Conservation (phyloP, 805 yeast genomes). For the Wickerhamiella alocasiicola region DNA sequence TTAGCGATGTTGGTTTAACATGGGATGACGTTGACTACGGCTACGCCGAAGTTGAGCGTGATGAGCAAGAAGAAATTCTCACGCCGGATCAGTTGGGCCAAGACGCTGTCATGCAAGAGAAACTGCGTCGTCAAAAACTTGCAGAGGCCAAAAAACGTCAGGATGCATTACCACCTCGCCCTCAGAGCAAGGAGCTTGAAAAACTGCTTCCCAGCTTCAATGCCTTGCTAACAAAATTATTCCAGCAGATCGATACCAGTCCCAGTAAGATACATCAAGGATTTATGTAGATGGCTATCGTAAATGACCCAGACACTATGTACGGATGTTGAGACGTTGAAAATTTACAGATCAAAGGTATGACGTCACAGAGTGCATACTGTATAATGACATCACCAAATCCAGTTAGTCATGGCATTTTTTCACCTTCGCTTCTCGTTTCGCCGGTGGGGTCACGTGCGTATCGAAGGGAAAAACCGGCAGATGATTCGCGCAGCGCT, state of each 20-base stretch:
- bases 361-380: too few species aligned
- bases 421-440: too few species aligned
- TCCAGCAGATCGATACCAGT: conserved; percentile 1
- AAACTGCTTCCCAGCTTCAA: conserved; percentile 22
- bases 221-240: background rate
- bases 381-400: too few species aligned
- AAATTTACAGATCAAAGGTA: too few species aligned
- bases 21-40: conserved; percentile 36
- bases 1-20: conserved; percentile 31
- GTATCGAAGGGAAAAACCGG: too few species aligned
- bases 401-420: too few species aligned
- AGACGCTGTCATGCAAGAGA: conserved; percentile 23
- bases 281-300: conserved; percentile 1
- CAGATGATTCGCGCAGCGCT: too few species aligned
- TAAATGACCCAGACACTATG: too few species aligned
- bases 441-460: too few species aligned
- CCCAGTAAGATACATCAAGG: conserved; percentile 6
- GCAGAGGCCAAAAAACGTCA: conserved; percentile 16
- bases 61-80: conserved; percentile 30
- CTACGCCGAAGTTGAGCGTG: conserved; percentile 37
- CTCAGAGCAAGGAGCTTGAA: conserved; percentile 23
- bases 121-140: conserved; percentile 21
- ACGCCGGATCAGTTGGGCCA: conserved; percentile 24
- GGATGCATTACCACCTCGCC: conserved; percentile 20
- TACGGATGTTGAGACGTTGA: too few species aligned